Percentiles rank a stretch among this genome's conserved stretches.
These are phyloP conservation scores for Diaporthe velutina DNA, from an alignment of 2,329 filamentous ascomycete genomes.

Conservation along the genomic window DNA sequence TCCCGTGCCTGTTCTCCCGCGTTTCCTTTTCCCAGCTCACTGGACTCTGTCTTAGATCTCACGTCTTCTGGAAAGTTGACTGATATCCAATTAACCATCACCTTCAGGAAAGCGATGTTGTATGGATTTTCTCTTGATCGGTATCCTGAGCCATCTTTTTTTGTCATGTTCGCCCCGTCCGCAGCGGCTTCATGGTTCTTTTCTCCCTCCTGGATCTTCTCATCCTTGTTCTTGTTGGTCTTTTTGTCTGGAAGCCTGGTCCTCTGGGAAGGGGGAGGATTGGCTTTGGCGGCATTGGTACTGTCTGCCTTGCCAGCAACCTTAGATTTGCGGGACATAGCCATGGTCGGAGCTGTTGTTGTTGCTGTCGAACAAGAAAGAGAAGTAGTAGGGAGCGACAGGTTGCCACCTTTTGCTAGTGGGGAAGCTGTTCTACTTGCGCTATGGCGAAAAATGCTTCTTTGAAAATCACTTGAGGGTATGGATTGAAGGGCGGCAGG, in stretches of 20 bases:
- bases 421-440: too few species aligned
- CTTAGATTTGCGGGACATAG: too few species aligned
- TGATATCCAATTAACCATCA: background rate
- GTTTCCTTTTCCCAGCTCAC: background rate
- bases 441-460: background rate
- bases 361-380: too few species aligned
- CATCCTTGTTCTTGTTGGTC: background rate
- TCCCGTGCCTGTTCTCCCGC: background rate
- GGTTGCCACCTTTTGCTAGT: too few species aligned
- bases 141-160: background rate
- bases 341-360: too few species aligned
- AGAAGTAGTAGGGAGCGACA: too few species aligned
- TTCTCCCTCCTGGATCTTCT: background rate
- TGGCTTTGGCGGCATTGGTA: too few species aligned
- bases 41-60: background rate
- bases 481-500: background rate
- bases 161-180: background rate
- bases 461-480: background rate
- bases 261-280: too few species aligned
- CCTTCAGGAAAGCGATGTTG: background rate
- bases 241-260: background rate
- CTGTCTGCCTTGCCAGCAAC: too few species aligned
- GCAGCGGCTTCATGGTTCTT: background rate
- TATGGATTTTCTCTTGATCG: background rate
- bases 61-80: background rate